Percentiles rank a stretch among this genome's conserved stretches.
Evolutionary conservation across 495 filamentous ascomycete species (phyloP).

Genomic region (Neurospora sp.): DNA sequence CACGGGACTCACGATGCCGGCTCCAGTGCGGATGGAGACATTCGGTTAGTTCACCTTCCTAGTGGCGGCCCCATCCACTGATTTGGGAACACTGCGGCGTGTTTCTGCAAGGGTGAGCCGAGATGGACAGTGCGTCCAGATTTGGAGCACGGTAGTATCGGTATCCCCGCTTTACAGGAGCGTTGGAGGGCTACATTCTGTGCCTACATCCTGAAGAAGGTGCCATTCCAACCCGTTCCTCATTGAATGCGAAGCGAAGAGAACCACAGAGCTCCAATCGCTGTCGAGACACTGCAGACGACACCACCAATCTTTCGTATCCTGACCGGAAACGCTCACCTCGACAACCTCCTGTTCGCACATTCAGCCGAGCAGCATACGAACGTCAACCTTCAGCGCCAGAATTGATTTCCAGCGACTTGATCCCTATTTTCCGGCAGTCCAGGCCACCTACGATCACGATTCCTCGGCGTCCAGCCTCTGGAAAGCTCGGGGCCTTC

Average conservation of each 20-base stretch:
- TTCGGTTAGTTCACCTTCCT: not conserved
- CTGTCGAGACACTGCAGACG: not conserved
- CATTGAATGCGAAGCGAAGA: not conserved
- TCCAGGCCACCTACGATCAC: slow-evolving; percentile 6
- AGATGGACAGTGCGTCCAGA: not conserved
- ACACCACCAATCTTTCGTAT: not conserved
- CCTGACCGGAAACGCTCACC: not conserved
- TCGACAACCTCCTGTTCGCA: not conserved
- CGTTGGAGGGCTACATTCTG: not conserved
- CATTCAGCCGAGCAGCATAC: not conserved
- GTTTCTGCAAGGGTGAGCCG: not conserved
- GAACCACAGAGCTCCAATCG: not conserved
- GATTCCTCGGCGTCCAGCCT: slow-evolving; percentile 29
- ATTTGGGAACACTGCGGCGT: not conserved
- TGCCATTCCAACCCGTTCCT: not conserved
- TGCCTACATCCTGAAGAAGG: not conserved
- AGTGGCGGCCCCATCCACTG: not conserved
- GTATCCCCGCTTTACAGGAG: not conserved
- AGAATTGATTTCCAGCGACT: not conserved
- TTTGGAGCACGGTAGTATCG: not conserved
- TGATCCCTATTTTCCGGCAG: not conserved
- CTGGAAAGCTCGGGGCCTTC: not conserved
- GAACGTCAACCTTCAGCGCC: not conserved
- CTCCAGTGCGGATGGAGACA: not conserved
- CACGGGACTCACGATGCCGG: not conserved